phyloP scores from a whole-genome alignment of 495 filamentous ascomycete genomes.

The Podospora pseudocomata region DNA sequence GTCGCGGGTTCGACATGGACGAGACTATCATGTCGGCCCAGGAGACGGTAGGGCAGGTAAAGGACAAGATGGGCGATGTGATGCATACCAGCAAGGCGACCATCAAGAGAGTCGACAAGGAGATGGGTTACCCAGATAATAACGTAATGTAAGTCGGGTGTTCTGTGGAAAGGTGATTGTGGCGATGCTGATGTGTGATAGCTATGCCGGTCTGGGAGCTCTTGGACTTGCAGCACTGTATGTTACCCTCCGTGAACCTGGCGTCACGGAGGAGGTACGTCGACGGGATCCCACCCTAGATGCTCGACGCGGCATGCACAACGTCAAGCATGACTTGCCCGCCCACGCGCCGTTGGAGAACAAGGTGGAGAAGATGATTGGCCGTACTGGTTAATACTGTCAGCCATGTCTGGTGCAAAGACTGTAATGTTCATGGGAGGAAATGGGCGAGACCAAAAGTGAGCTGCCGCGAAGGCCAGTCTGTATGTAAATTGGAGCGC shows the following conservation, averaged over 20 bases:
- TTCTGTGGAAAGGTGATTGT: neutral
- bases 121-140: conserved; percentile 11
- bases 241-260: conserved; percentile 10
- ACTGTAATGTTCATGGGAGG: neutral
- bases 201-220: conserved; percentile 19
- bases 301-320: neutral
- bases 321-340: neutral
- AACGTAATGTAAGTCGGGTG: conserved; percentile 11
- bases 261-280: neutral
- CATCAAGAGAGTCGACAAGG: conserved; percentile 13
- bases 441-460: neutral
- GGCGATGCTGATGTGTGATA: conserved; percentile 4
- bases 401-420: neutral
- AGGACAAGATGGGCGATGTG: neutral
- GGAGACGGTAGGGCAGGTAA: neutral
- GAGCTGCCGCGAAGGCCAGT: neutral
- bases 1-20: conserved; percentile 13
- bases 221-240: conserved; percentile 19
- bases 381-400: neutral
- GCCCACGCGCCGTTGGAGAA: conserved; percentile 9
- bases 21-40: conserved; percentile 3
- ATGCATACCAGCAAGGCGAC: conserved; percentile 3
- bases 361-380: conserved; percentile 11
- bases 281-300: conserved; percentile 2
- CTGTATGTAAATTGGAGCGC: neutral